Evolutionary conservation across 1,139 yeast species (phyloP).

Genomic region (Yamadazyma sp.): DNA sequence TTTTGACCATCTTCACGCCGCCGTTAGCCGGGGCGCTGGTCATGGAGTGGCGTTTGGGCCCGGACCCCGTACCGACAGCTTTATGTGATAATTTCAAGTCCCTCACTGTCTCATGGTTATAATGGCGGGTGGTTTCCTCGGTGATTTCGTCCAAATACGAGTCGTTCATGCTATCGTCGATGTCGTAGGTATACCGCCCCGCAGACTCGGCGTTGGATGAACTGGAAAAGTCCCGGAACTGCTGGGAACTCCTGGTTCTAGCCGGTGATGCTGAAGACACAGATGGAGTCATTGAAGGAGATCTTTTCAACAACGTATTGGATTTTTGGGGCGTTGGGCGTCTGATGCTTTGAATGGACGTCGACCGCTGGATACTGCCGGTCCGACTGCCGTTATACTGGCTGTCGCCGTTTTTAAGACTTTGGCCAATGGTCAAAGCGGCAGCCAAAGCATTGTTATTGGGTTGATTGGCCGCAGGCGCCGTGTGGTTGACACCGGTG

Average conservation of each 20-base stretch:
- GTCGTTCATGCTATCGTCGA: constrained; percentile 31
- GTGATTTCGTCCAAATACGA: constrained; percentile 31
- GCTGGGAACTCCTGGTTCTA: background rate
- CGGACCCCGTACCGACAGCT: too few relatives aligned
- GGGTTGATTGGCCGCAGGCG: constrained; percentile 36
- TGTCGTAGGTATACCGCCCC: constrained; percentile 18
- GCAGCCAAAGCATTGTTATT: constrained; percentile 46
- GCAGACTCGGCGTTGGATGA: constrained; percentile 6
- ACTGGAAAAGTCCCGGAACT: constrained; percentile 13
- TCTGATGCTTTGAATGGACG: constrained; percentile 9
- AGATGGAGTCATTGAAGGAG: constrained; percentile 9
- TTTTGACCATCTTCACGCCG: constrained; percentile 42
- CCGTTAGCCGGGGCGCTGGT: constrained; percentile 1
- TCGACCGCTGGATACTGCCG: constrained; percentile 14
- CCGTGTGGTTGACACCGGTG: constrained; percentile 45
- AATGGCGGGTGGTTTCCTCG: constrained; percentile 20
- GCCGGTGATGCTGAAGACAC: constrained; percentile 10
- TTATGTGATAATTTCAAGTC: constrained; percentile 25
- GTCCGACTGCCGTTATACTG: constrained; percentile 5
- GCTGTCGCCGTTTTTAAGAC: constrained; percentile 8
- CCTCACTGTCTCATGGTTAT: constrained; percentile 24
- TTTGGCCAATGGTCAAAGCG: constrained; percentile 44
- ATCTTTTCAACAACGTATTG: constrained; percentile 13
- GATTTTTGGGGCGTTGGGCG: constrained; percentile 6
- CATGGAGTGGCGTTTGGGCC: constrained; percentile 7